Percentiles rank a stretch among this genome's conserved stretches.
phyloP scores from a whole-genome alignment of 192 early-diverging fungal species.

The Coemansia brasiliensis region DNA sequence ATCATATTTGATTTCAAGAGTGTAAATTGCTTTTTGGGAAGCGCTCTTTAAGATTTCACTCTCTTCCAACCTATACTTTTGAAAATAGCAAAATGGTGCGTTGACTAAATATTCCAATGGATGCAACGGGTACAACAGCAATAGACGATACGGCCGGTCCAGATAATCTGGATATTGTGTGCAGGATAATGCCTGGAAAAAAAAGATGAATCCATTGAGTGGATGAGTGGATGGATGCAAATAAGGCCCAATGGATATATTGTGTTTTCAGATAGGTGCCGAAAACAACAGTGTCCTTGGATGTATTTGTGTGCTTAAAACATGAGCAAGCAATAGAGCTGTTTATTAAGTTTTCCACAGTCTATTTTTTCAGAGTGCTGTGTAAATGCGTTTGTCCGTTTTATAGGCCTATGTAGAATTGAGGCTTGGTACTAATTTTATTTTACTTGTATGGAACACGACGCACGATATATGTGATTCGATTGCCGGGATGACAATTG shows the following conservation, averaged over 20 bases:
- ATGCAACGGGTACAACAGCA: slow-evolving; percentile 3
- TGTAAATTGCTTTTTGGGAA: not conserved
- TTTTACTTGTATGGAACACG: not conserved
- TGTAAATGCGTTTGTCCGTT: too few relatives aligned
- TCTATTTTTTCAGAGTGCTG: too few relatives aligned
- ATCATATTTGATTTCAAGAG: not conserved
- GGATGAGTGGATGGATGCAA: not conserved
- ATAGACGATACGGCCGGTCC: too few relatives aligned
- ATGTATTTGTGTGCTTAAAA: too few relatives aligned
- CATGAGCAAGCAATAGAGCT: too few relatives aligned
- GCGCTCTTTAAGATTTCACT: not conserved
- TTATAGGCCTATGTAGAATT: not conserved
- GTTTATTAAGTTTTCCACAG: too few relatives aligned
- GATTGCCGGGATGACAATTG: not conserved
- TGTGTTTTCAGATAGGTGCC: too few relatives aligned
- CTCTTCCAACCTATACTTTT: slow-evolving; percentile 11
- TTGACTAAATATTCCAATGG: slow-evolving; percentile 4
- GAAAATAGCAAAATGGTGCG: slow-evolving; percentile 13
- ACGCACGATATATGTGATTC: not conserved
- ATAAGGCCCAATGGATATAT: too few relatives aligned
- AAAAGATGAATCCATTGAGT: not conserved
- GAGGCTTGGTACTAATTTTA: not conserved
- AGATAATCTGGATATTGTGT: not conserved
- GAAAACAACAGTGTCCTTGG: too few relatives aligned
- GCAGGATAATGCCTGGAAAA: not conserved